A percentile compares a stretch with the other conserved stretches of the same genome.
Conservation (phyloP, 148 eudicot species). For the Persicaria tinctoria region DNA sequence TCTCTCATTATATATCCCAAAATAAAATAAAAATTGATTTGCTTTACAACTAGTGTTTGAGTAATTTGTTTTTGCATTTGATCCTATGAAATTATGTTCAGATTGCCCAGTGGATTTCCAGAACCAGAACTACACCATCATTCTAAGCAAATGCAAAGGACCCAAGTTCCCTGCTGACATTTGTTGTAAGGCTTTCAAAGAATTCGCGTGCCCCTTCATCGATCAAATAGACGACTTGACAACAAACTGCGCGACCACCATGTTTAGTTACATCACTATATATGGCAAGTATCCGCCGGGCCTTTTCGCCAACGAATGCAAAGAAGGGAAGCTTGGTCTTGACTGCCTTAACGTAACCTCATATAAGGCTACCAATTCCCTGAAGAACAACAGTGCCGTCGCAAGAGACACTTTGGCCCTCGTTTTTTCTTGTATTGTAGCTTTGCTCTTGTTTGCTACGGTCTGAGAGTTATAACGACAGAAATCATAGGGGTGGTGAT, state of each 20-base stretch:
- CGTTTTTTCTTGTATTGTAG: not conserved
- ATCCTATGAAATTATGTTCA: constrained; percentile 18
- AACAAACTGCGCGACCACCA: constrained; percentile 46
- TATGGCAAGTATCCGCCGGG: constrained; percentile 77
- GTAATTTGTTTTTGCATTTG: not conserved
- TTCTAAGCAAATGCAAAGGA: constrained; percentile 82
- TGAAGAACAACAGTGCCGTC: not conserved
- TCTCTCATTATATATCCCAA: too few species aligned
- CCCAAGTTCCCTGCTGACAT: constrained; percentile 38
- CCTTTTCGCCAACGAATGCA: constrained; percentile 56
- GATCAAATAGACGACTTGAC: constrained; percentile 34
- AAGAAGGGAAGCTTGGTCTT: constrained; percentile 45
- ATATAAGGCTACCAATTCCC: not conserved
- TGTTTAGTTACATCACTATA: constrained; percentile 66
- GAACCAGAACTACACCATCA: constrained; percentile 64
- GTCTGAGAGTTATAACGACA: not conserved
- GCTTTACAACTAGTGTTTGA: too few species aligned
- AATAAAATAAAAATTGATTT: too few species aligned
- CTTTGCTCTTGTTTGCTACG: not conserved
- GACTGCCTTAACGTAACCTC: constrained; percentile 23
- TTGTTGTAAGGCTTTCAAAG: constrained; percentile 48
- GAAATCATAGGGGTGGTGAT: too few species aligned
- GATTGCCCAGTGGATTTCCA: constrained; percentile 63
- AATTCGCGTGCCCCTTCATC: constrained; percentile 48
- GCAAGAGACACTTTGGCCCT: not conserved